phyloP scores from a whole-genome alignment of 805 yeast genomes.

The Tetrapisispora nanseiensis region DNA sequence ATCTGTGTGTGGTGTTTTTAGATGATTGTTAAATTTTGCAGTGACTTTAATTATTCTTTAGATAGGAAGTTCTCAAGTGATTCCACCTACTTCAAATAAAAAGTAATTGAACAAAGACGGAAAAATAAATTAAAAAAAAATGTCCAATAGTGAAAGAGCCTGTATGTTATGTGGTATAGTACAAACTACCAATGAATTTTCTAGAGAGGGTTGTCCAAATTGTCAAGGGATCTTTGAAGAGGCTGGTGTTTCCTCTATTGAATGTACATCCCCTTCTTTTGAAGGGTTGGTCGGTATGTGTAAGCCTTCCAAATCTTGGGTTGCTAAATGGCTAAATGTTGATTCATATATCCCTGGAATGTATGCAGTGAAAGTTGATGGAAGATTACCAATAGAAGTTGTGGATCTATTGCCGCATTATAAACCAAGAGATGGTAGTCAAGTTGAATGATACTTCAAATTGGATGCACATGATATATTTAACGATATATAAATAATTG shows the following conservation, averaged over 20 bases:
- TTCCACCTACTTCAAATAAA: too few species aligned
- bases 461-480: background rate
- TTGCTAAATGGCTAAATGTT: slow-evolving; percentile 88
- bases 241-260: slow-evolving; percentile 77
- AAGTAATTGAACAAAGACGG: background rate
- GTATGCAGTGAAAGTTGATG: slow-evolving; percentile 89
- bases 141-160: slow-evolving; percentile 58
- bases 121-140: background rate
- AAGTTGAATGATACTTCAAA: slow-evolving; percentile 41
- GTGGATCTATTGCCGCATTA: slow-evolving; percentile 66
- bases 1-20: too few species aligned
- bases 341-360: slow-evolving; percentile 82
- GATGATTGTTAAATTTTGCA: too few species aligned
- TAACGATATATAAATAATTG: background rate
- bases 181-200: slow-evolving; percentile 69
- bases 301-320: slow-evolving; percentile 84
- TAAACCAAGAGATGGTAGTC: slow-evolving; percentile 92
- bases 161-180: slow-evolving; percentile 95
- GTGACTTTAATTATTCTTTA: too few species aligned
- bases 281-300: slow-evolving; percentile 92
- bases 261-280: slow-evolving; percentile 91
- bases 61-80: too few species aligned
- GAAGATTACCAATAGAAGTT: slow-evolving; percentile 82
- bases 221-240: slow-evolving; percentile 83
- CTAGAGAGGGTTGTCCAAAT: slow-evolving; percentile 88